Evolutionary conservation across 257 asterid species (phyloP), one percentile per base, ranked within the genome.

Genomic region (Cinchona pubescens): DNA sequence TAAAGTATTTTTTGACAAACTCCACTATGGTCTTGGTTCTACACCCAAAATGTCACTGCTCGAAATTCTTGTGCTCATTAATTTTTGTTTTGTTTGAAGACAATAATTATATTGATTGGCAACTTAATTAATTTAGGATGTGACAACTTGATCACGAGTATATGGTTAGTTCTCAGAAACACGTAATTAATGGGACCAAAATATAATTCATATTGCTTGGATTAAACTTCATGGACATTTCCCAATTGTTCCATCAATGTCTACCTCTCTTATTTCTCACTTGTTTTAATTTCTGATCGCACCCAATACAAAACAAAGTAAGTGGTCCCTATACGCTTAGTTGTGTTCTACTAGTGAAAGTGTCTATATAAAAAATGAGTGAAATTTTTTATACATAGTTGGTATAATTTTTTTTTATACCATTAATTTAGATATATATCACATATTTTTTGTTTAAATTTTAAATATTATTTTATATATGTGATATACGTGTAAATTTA

Each of bases 231-330:
- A 38, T 46, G 29, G 49, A 46, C 23, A 14, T 48, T 46, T 49
- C 78, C 68, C 51, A 49, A 64, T 64, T 51, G 53, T 64, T 74
- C 27, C 55, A 63, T 63, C 72, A 34, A 45, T 48, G 64, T 74
- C 78, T 23, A 62, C 72, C 72, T 25, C 70, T 66, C n/a, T 45
- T 74, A 32, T 32, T 43, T n/a, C n/a, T n/a, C n/a, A n/a, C 23
- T 48, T 75, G n/a, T 16, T 45, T 3, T 49, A 48, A 19, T 63
- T 63, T 62, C 14, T 53, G n/a, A 30, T 46, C 32, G 11, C 42
- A 75, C 64, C 38, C 29, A 59, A 53, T 5, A 29, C 14, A 23
- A 65, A n/a, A 48, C n/a, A 11, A 61, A 46, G 23, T 35, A 25
- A 27, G 79, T 75, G 55, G 73, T 40, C 79, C 79, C 43, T 49